A percentile compares a stretch with the other conserved stretches of the same genome.
These are phyloP conservation scores for Nannizziopsis barbatae DNA, from an alignment of 2,329 filamentous ascomycete genomes.

Conservation along the genomic window DNA sequence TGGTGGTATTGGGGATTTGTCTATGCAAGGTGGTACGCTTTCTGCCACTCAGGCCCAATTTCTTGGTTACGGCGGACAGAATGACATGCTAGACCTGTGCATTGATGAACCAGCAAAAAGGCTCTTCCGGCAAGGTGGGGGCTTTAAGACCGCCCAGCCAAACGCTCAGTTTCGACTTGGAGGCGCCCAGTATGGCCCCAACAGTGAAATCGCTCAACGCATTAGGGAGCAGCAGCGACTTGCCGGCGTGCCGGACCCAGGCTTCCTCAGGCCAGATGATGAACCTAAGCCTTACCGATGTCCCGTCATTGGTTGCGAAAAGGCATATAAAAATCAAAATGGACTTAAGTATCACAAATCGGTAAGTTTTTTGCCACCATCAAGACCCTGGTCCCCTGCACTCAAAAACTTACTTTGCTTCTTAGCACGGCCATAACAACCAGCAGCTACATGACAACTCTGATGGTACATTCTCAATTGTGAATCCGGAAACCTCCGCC, in stretches of 20 bases:
- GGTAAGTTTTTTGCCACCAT: slow-evolving; percentile 36
- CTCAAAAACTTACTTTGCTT: too few species aligned
- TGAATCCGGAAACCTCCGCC: slow-evolving; percentile 86
- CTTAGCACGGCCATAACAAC: slow-evolving; percentile 79
- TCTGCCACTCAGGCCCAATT: slow-evolving; percentile 34
- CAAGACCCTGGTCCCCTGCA: too few species aligned
- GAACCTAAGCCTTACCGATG: slow-evolving; percentile 97
- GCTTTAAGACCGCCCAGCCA: slow-evolving; percentile 52
- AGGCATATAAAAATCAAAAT: slow-evolving; percentile 99
- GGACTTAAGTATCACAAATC: slow-evolving; percentile 82
- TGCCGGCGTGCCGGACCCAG: slow-evolving; percentile 43
- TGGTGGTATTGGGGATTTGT: slow-evolving; percentile 51
- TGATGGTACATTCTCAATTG: slow-evolving; percentile 95
- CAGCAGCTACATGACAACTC: slow-evolving; percentile 94
- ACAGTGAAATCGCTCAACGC: slow-evolving; percentile 60
- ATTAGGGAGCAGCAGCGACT: slow-evolving; percentile 55
- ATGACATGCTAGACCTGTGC: slow-evolving; percentile 48
- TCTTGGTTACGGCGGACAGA: slow-evolving; percentile 33
- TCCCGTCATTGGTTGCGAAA: slow-evolving; percentile 95
- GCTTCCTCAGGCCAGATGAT: slow-evolving; percentile 50
- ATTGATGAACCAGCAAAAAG: slow-evolving; percentile 95
- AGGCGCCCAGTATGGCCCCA: slow-evolving; percentile 61
- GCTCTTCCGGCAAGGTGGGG: slow-evolving; percentile 74
- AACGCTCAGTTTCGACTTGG: slow-evolving; percentile 65
- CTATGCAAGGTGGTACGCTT: slow-evolving; percentile 37